Percentiles rank a stretch among this genome's conserved stretches.
phyloP scores from a whole-genome alignment of 768 basidiomycete species.

The Mycena amicta region DNA sequence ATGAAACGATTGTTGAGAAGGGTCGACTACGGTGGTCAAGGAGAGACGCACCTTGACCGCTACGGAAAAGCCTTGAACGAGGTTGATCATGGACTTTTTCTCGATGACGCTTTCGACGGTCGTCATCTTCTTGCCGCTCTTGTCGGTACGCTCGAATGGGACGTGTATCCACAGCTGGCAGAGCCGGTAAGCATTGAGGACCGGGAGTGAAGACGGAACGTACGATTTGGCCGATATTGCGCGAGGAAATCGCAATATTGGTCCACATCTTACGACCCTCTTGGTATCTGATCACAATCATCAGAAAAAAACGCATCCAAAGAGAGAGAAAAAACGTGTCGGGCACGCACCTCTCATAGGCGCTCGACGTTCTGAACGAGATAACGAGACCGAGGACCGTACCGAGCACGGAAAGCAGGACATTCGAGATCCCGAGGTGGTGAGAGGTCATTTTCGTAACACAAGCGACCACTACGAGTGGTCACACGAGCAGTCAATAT shows the following conservation, averaged over 20 bases:
- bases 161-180: constrained; percentile 61
- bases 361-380: constrained; percentile 72
- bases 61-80: constrained; percentile 70
- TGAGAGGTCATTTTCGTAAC: constrained; percentile 52
- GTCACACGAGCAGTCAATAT: too few species aligned
- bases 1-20: neutral
- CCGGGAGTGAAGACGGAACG: neutral
- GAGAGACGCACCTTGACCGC: constrained; percentile 55
- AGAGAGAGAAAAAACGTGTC: neutral
- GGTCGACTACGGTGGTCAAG: neutral
- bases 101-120: constrained; percentile 58
- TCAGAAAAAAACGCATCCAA: neutral
- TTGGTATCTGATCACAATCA: too few species aligned
- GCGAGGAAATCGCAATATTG: constrained; percentile 18
- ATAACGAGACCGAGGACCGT: constrained; percentile 73
- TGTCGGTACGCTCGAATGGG: constrained; percentile 43
- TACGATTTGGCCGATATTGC: constrained; percentile 20
- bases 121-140: constrained; percentile 32
- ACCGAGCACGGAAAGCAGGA: constrained; percentile 70
- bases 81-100: constrained; percentile 75
- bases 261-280: constrained; percentile 75
- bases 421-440: constrained; percentile 53
- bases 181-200: too few species aligned
- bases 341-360: constrained; percentile 63
- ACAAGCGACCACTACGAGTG: constrained; percentile 54